Base-by-base conservation (phyloP, 805 yeast species). In the Ogataea chonburiensis region DNA sequence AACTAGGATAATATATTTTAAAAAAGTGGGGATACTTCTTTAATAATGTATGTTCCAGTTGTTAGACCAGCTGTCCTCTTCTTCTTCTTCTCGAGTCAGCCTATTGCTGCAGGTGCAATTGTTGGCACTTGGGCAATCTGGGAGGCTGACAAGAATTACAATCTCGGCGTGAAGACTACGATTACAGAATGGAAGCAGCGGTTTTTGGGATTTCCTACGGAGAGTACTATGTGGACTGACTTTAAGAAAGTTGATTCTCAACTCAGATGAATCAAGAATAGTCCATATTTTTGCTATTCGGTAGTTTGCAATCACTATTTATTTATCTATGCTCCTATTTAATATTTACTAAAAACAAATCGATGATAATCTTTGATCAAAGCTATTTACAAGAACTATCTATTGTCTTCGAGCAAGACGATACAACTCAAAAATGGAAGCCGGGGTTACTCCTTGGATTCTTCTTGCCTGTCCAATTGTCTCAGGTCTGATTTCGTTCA, bases 401-500 rank as follows among this genome's bases (percentile, higher is more conserved):
- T 24, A 24, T 25, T n/a, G 10, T 15, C 61, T 55, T 37, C 58
- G 64, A 5, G 70, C 70, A 37, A 82, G 56, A 43, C 79, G 68
- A 54, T 80, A 85, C 30, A 89, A 67, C 54, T 86, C 94, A 45
- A 87, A 83, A 12, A 86, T 67, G 0, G 96, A 93, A 0, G 96
- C 91, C 0, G 98, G 96, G 0, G 98, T 91, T 2, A 93, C 79
- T 1, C 98, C 98, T 53, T 93, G 95, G 9, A 91, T 83, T 49
- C 98, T 70, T 56, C 95, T 73, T 0, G 98, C 98, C 57, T 93
- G 98, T 0, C 98, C 98, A 28, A 93, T 77, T 0, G 97, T 93
- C 36, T 77, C 76, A 0, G 98, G 98, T 43, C 85, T 81, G 11
- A 86, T 78, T 8, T 71, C 69, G 50, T 86, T 85, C 37, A 93